phyloP scores from a whole-genome alignment of 495 filamentous ascomycete species.

The Chaetomidium leptoderma region DNA sequence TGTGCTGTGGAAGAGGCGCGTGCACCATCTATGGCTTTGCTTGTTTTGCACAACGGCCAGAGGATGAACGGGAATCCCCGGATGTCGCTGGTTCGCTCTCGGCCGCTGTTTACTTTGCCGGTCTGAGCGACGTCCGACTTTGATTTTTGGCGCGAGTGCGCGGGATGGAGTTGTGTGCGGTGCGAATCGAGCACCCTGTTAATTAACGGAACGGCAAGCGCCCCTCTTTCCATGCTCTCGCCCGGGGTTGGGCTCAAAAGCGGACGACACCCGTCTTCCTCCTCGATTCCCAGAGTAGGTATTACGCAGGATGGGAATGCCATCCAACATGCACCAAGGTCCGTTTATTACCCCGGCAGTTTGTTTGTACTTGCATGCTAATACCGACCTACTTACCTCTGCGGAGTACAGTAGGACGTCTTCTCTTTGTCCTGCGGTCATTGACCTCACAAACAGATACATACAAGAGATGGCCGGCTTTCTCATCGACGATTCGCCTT shows the following conservation, averaged over 20 bases:
- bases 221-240: background rate
- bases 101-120: slow-evolving; percentile 7
- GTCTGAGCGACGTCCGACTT: background rate
- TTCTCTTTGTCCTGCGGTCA: slow-evolving; percentile 8
- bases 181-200: no score
- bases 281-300: no score
- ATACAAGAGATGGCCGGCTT: background rate
- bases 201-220: background rate
- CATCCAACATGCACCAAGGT: no score
- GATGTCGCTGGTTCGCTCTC: slow-evolving; percentile 15
- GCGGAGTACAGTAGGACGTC: background rate
- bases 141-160: no score
- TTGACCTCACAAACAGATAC: background rate
- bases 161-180: no score
- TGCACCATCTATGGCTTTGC: background rate
- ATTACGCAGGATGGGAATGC: no score
- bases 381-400: no score
- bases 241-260: background rate
- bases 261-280: background rate
- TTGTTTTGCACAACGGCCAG: background rate
- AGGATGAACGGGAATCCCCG: background rate
- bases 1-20: slow-evolving; percentile 1
- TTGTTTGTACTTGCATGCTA: no score
- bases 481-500: background rate
- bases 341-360: no score